These are phyloP conservation scores for Pleurostoma richardsiae DNA, from an alignment of 2,329 filamentous ascomycete species.

Conservation along the genomic window DNA sequence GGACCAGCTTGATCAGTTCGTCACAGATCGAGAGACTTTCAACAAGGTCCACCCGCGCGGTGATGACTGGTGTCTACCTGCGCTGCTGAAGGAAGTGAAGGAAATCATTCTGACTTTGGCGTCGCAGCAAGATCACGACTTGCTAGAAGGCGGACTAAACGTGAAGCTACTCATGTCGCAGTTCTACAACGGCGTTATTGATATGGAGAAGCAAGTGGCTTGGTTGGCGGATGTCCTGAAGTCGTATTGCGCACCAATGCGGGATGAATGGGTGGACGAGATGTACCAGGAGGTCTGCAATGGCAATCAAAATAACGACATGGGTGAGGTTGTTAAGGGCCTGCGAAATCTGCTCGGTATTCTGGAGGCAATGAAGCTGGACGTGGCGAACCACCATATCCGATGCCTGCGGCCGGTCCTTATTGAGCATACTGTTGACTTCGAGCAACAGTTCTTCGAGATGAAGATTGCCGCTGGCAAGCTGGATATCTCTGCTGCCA, in stretches of 20 bases:
- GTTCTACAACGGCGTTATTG: slow-evolving; percentile 77
- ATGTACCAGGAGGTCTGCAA: slow-evolving; percentile 78
- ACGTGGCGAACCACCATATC: slow-evolving; percentile 97
- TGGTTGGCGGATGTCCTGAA: slow-evolving; percentile 87
- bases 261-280: slow-evolving; percentile 82
- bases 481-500: slow-evolving; percentile 54
- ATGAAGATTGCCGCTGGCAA: slow-evolving; percentile 64
- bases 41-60: slow-evolving; percentile 39
- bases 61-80: slow-evolving; percentile 63
- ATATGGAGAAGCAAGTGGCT: slow-evolving; percentile 73
- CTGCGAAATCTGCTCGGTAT: slow-evolving; percentile 77
- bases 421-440: slow-evolving; percentile 86
- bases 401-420: slow-evolving; percentile 77
- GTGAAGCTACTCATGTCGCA: slow-evolving; percentile 88
- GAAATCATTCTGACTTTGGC: slow-evolving; percentile 87
- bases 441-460: slow-evolving; percentile 82
- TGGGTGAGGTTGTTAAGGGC: slow-evolving; percentile 69
- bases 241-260: slow-evolving; percentile 92
- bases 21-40: slow-evolving; percentile 45
- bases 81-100: slow-evolving; percentile 73
- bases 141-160: slow-evolving; percentile 79
- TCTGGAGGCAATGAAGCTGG: slow-evolving; percentile 93
- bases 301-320: slow-evolving; percentile 68
- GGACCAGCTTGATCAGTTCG: slow-evolving; percentile 49
- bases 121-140: slow-evolving; percentile 75